phyloP scores from a whole-genome alignment of 495 filamentous ascomycete genomes.

The Collariella sp. region DNA sequence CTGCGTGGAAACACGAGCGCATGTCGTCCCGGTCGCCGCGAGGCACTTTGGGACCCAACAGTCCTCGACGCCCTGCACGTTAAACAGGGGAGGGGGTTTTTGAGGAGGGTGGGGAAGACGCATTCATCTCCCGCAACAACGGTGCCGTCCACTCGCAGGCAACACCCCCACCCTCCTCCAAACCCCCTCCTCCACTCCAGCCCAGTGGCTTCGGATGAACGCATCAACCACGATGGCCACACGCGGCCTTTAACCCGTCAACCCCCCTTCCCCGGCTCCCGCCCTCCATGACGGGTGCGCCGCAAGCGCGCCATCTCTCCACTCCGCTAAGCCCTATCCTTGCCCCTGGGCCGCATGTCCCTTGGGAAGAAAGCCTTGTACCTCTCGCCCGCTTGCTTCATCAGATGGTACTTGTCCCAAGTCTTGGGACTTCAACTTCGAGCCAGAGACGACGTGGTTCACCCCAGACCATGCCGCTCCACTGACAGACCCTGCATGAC shows the following conservation, averaged over 20 bases:
- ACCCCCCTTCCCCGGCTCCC: slow-evolving; percentile 15
- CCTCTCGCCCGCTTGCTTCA: background rate
- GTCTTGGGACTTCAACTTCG: slow-evolving; percentile 5
- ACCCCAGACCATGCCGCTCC: slow-evolving; percentile 9
- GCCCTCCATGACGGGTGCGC: slow-evolving; percentile 10
- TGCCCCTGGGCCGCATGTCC: background rate
- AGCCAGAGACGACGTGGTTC: slow-evolving; percentile 6
- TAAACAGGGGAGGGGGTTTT: background rate
- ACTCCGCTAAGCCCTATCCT: slow-evolving; percentile 11
- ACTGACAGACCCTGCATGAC: slow-evolving; percentile 7
- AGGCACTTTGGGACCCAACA: slow-evolving; percentile 1
- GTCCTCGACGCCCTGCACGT: background rate
- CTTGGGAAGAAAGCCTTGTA: background rate
- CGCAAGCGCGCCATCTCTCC: slow-evolving; percentile 7
- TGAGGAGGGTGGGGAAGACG: background rate
- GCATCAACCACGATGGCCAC: background rate
- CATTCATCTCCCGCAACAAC: slow-evolving; percentile 6
- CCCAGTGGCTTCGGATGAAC: slow-evolving; percentile 5
- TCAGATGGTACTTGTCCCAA: background rate
- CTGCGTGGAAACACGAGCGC: background rate
- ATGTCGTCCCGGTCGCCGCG: background rate
- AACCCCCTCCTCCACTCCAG: slow-evolving; percentile 3
- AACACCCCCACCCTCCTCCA: background rate
- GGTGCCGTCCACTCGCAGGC: background rate
- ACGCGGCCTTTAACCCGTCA: slow-evolving; percentile 10